Percentiles rank a stretch among this genome's conserved stretches.
Conservation (phyloP, 495 filamentous ascomycete genomes). For the Umbilicaria muhlenbergii region DNA sequence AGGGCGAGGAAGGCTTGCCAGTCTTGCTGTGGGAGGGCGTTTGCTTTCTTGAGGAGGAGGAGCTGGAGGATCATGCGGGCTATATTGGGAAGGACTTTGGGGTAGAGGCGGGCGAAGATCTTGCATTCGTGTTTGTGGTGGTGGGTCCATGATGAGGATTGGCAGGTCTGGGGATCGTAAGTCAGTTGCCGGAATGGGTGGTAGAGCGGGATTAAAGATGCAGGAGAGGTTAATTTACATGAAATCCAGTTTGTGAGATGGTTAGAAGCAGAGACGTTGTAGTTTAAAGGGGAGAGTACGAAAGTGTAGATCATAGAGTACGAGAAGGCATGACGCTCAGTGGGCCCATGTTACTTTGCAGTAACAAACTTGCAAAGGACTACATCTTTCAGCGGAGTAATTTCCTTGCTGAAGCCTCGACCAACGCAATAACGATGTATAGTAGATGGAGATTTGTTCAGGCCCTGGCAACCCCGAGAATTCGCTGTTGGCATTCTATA, state of each 20-base stretch:
- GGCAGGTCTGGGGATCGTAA: constrained; percentile 33
- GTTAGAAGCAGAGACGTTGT: neutral
- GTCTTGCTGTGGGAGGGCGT: constrained; percentile 21
- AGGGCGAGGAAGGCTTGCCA: constrained; percentile 27
- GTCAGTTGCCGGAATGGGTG: neutral
- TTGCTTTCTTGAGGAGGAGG: constrained; percentile 24
- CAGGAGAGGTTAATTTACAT: constrained; percentile 3
- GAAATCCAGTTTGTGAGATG: neutral
- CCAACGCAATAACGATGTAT: no score
- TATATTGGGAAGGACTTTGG: constrained; percentile 36
- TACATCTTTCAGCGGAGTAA: no score
- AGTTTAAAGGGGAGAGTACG: no score
- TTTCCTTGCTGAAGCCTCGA: no score
- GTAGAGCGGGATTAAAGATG: neutral
- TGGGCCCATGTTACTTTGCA: no score
- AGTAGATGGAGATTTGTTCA: no score
- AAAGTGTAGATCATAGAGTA: no score
- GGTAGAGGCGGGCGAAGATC: constrained; percentile 29
- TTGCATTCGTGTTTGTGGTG: constrained; percentile 46
- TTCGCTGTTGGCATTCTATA: neutral
- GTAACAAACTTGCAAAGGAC: no score
- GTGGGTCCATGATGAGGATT: constrained; percentile 42
- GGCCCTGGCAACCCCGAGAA: no score
- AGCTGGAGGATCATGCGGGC: constrained; percentile 39
- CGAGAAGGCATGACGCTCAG: no score